Conservation (phyloP, 768 basidiomycete species). For the Suillus spraguei region DNA sequence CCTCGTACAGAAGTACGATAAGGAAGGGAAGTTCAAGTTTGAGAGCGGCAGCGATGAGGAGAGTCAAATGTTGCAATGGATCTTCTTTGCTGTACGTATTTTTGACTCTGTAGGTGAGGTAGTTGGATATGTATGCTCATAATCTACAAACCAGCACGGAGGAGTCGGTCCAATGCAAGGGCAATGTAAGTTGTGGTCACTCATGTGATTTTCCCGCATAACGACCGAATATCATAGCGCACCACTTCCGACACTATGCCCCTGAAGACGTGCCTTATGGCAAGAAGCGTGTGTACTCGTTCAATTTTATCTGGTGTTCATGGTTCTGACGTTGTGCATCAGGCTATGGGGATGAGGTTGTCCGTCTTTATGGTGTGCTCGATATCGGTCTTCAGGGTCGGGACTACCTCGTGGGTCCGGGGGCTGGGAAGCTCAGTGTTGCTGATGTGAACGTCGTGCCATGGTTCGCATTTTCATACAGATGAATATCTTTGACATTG, state of each 20-base stretch:
- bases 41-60: slow-evolving; percentile 60
- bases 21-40: slow-evolving; percentile 70
- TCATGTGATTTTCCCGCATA: slow-evolving; percentile 12
- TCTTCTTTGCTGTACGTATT: slow-evolving; percentile 71
- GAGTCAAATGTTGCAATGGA: slow-evolving; percentile 81
- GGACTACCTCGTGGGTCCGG: slow-evolving; percentile 81
- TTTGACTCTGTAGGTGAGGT: background rate
- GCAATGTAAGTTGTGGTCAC: slow-evolving; percentile 39
- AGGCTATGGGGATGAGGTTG: slow-evolving; percentile 83
- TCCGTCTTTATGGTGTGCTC: slow-evolving; percentile 81
- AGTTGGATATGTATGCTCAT: background rate
- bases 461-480: slow-evolving; percentile 45
- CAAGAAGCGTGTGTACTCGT: slow-evolving; percentile 52
- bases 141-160: slow-evolving; percentile 54
- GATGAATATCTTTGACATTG: background rate
- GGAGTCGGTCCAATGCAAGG: slow-evolving; percentile 91
- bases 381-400: slow-evolving; percentile 73
- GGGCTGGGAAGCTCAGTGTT: slow-evolving; percentile 64
- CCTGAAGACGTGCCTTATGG: slow-evolving; percentile 71
- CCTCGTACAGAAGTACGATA: slow-evolving; percentile 80
- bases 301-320: background rate
- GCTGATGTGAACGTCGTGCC: slow-evolving; percentile 73
- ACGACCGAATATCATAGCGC: slow-evolving; percentile 40
- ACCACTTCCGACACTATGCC: slow-evolving; percentile 69
- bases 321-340: slow-evolving; percentile 27